Evolutionary conservation across 345 rosid species (phyloP).

Genomic region (Syzygium jambos): DNA sequence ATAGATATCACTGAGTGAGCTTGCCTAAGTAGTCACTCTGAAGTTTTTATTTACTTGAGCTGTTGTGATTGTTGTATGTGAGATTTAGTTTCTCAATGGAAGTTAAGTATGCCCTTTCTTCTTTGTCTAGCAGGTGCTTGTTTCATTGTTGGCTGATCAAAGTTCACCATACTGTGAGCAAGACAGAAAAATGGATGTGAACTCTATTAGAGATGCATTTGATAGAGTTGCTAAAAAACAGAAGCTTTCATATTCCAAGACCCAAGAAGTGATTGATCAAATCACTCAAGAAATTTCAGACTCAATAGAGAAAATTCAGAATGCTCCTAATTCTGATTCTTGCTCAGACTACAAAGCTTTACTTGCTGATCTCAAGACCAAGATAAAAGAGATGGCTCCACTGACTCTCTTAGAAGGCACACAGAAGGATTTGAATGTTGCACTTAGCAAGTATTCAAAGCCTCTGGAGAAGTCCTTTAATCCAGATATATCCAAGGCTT

Average conservation of each 20-base stretch:
- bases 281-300: slow-evolving; percentile 28
- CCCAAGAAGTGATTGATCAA: slow-evolving; percentile 15
- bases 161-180: background rate
- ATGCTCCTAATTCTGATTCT: slow-evolving; percentile 10
- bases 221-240: slow-evolving; percentile 58
- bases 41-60: background rate
- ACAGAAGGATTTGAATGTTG: slow-evolving; percentile 44
- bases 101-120: background rate
- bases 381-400: slow-evolving; percentile 36
- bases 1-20: background rate
- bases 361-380: slow-evolving; percentile 37
- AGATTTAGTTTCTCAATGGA: background rate
- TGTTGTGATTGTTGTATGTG: background rate
- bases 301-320: slow-evolving; percentile 31
- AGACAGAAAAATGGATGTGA: slow-evolving; percentile 29
- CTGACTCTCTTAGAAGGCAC: slow-evolving; percentile 43
- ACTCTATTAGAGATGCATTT: slow-evolving; percentile 48
- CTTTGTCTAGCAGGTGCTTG: background rate
- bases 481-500: slow-evolving; percentile 66
- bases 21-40: background rate
- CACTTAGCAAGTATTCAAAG: slow-evolving; percentile 47
- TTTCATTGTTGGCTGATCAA: background rate
- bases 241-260: slow-evolving; percentile 38
- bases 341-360: slow-evolving; percentile 25
- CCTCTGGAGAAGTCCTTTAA: slow-evolving; percentile 44